Conservation (phyloP, 768 basidiomycete species). For the Cytidiella melzeri region DNA sequence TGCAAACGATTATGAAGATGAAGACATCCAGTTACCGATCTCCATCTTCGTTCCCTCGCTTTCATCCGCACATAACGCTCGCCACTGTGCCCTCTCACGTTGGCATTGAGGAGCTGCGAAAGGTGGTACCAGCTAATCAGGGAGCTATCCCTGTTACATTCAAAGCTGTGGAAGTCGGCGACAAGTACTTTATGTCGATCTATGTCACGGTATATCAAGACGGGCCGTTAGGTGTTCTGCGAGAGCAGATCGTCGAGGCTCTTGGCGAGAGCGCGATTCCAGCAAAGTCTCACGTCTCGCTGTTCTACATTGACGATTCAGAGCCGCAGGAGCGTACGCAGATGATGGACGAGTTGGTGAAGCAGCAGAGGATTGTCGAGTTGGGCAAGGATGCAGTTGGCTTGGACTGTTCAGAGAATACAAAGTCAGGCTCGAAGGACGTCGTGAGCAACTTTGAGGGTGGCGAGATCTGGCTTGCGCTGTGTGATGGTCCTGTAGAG, state of each 20-base stretch:
- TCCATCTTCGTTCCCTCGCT: constrained; percentile 48
- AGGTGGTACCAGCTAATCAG: constrained; percentile 32
- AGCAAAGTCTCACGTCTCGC: constrained; percentile 63
- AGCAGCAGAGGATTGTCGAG: constrained; percentile 28
- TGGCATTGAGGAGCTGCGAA: constrained; percentile 28
- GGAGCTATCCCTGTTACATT: constrained; percentile 40
- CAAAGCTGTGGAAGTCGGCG: constrained; percentile 46
- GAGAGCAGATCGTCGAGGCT: constrained; percentile 37
- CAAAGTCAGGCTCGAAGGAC: neutral
- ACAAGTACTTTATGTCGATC: constrained; percentile 68
- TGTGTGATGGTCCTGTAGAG: constrained; percentile 24
- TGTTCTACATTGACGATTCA: constrained; percentile 67
- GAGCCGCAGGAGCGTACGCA: constrained; percentile 52
- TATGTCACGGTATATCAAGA: constrained; percentile 47
- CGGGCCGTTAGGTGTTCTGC: constrained; percentile 41
- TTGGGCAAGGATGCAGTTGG: constrained; percentile 19
- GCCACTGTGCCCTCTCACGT: constrained; percentile 32
- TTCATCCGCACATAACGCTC: constrained; percentile 71
- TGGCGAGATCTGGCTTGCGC: constrained; percentile 23
- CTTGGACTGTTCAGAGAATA: constrained; percentile 27
- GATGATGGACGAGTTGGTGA: constrained; percentile 38
- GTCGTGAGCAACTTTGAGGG: constrained; percentile 20
- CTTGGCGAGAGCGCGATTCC: constrained; percentile 43
- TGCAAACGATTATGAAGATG: constrained; percentile 43
- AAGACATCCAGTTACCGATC: constrained; percentile 24